Percentiles rank a stretch among this genome's conserved stretches.
Conservation (phyloP, 345 rosid species). For the Eucalyptus lansdowneana region DNA sequence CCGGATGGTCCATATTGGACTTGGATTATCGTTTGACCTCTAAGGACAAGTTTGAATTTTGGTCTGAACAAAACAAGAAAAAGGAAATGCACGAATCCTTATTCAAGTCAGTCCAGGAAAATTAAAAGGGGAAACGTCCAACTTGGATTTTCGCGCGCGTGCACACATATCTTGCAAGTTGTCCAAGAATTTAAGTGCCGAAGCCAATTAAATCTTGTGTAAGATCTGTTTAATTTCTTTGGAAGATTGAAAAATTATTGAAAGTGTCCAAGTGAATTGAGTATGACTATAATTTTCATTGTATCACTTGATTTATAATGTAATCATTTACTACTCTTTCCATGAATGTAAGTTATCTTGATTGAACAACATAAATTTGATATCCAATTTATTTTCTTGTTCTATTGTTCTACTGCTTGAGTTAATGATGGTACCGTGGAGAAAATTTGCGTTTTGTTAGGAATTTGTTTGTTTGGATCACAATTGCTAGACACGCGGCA, state of each 20-base stretch:
- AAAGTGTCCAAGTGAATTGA: too few relatives aligned
- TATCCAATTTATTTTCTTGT: too few relatives aligned
- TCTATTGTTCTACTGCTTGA: neutral
- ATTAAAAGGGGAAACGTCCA: too few relatives aligned
- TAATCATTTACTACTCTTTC: rapidly evolving
- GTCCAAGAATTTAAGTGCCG: neutral
- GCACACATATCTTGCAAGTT: neutral
- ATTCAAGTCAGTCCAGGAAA: neutral
- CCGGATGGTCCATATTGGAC: neutral
- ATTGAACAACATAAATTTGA: too few relatives aligned
- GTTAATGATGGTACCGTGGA: neutral
- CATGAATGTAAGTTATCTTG: neutral
- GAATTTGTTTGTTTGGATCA: neutral
- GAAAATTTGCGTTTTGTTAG: neutral
- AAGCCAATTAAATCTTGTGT: neutral
- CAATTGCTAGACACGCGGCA: neutral
- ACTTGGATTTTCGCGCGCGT: too few relatives aligned
- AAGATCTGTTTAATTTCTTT: neutral
- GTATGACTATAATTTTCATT: neutral
- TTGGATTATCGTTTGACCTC: neutral
- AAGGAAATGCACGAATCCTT: neutral
- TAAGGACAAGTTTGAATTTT: neutral
- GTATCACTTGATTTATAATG: neutral
- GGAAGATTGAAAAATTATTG: neutral
- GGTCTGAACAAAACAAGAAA: neutral